phyloP scores from a whole-genome alignment of 1,284 basidiomycete genomes.

The Flammula alnicola region DNA sequence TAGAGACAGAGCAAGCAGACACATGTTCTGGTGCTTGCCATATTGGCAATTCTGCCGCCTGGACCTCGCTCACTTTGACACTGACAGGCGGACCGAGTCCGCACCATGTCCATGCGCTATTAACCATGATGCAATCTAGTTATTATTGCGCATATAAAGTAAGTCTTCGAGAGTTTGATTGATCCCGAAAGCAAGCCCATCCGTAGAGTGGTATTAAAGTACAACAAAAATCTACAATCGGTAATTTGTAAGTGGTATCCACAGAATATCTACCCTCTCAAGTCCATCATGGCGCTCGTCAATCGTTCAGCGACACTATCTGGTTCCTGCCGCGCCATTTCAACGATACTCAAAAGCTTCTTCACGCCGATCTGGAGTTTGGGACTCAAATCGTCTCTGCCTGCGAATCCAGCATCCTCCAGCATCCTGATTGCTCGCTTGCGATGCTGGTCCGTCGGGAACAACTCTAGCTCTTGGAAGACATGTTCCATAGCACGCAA shows the following conservation, averaged over 20 bases:
- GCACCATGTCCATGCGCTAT: no score
- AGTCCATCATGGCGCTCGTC: conserved; percentile 68
- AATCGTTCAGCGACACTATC: conserved; percentile 79
- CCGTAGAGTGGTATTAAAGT: not conserved
- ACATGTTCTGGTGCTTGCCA: not conserved
- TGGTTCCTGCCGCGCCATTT: conserved; percentile 97
- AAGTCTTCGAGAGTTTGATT: no score
- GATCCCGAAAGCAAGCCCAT: no score
- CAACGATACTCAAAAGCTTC: conserved; percentile 89
- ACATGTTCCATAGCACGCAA: conserved; percentile 79
- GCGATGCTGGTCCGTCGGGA: conserved; percentile 64
- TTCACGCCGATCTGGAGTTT: conserved; percentile 89
- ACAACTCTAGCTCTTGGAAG: conserved; percentile 84
- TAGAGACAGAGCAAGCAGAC: no score
- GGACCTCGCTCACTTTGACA: not conserved
- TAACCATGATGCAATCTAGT: not conserved
- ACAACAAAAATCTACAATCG: not conserved
- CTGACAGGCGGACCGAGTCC: no score
- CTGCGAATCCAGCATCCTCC: conserved; percentile 75
- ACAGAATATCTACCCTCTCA: conserved; percentile 34
- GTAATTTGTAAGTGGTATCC: not conserved
- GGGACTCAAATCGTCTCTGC: conserved; percentile 46
- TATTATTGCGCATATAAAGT: not conserved
- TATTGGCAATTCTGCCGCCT: not conserved
- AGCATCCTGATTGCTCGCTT: conserved; percentile 70